phyloP scores from a whole-genome alignment of 2,329 filamentous ascomycete species.

The Colletotrichum chlorophyti region DNA sequence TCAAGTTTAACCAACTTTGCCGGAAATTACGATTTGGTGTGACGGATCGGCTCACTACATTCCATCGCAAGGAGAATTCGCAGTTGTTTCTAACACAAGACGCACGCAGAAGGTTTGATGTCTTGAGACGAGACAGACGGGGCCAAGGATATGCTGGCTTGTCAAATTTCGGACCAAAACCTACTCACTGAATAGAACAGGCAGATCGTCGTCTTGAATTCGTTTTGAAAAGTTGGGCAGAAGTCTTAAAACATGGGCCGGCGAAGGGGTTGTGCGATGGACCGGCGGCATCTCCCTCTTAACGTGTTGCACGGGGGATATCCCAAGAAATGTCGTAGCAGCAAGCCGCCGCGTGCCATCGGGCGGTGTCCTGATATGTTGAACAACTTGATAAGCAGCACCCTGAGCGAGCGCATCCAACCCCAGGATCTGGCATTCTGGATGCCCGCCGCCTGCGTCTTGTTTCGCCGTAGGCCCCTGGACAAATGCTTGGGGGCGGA shows the following conservation, averaged over 20 bases:
- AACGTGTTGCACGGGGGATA: too few species aligned
- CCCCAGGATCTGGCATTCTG: background rate
- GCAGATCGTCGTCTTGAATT: background rate
- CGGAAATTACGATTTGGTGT: too few species aligned
- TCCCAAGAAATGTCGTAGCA: too few species aligned
- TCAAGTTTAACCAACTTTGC: background rate
- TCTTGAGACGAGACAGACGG: conserved; percentile 1
- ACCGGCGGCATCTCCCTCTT: too few species aligned
- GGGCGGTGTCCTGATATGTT: too few species aligned
- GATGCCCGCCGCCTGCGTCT: too few species aligned
- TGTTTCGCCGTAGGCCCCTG: background rate
- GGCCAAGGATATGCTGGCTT: background rate
- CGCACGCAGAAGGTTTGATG: background rate
- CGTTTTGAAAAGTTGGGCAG: too few species aligned
- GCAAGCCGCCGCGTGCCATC: too few species aligned
- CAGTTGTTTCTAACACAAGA: background rate
- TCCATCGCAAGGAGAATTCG: background rate
- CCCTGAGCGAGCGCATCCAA: background rate
- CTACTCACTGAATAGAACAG: background rate
- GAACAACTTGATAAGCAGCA: too few species aligned
- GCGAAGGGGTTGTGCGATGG: too few species aligned
- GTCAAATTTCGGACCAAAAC: background rate
- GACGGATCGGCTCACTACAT: background rate
- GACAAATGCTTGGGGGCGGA: background rate
- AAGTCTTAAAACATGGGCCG: too few species aligned